A percentile compares a stretch with the other conserved stretches of the same genome.
Evolutionary conservation across 1,284 basidiomycete species (phyloP).

Genomic region (Heliocybe sulcata): DNA sequence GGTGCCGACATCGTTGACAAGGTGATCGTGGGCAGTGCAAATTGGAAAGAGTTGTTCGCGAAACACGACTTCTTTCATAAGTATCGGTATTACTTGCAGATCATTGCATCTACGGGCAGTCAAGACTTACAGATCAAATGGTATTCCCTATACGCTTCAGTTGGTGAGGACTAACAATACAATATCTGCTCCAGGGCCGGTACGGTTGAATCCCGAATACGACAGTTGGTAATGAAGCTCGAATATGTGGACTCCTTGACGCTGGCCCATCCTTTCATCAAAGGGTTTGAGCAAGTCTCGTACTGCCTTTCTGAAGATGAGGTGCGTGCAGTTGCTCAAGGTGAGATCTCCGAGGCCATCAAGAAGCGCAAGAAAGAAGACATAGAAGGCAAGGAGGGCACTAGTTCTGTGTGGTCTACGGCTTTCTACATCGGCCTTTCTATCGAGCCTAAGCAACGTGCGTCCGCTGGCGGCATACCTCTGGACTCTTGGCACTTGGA

Average conservation of each 20-base stretch:
- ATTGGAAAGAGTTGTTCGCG: constrained; percentile 88
- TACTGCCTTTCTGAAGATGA: constrained; percentile 86
- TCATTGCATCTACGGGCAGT: constrained; percentile 85
- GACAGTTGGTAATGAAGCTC: constrained; percentile 95
- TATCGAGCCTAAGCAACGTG: constrained; percentile 88
- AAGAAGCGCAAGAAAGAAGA: constrained; percentile 76
- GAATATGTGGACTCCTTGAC: constrained; percentile 91
- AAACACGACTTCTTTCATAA: constrained; percentile 97
- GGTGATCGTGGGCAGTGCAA: constrained; percentile 79
- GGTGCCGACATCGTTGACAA: constrained; percentile 91
- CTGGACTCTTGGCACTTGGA: background rate
- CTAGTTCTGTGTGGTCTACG: constrained; percentile 81
- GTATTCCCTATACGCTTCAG: constrained; percentile 32
- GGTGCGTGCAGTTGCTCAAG: constrained; percentile 84
- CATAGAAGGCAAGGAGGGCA: constrained; percentile 70
- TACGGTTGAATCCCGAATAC: constrained; percentile 95
- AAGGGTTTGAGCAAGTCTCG: constrained; percentile 86
- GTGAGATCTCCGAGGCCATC: constrained; percentile 72
- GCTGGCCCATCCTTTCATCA: constrained; percentile 92
- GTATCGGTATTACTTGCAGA: constrained; percentile 98
- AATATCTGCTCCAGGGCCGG: constrained; percentile 56
- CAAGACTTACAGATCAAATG: constrained; percentile 91
- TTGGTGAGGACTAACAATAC: constrained; percentile 20
- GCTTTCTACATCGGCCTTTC: constrained; percentile 96
- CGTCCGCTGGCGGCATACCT: constrained; percentile 21